Conservation (phyloP, 805 yeast species). For the Metschnikowia koreensis region DNA sequence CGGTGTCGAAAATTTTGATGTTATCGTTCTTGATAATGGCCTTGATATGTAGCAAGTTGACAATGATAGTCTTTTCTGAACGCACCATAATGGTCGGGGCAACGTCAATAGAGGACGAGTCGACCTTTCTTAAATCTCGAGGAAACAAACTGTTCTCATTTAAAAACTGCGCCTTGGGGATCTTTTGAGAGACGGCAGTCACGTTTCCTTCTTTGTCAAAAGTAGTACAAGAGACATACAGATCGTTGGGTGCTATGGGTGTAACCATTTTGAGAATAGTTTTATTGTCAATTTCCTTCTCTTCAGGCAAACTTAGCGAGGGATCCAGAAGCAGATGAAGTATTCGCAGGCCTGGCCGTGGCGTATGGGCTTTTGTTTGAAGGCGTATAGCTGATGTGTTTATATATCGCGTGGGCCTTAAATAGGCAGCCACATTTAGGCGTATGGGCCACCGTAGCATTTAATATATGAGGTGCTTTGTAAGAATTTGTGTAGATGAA, state of each 20-base stretch:
- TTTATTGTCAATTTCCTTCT: conserved; percentile 1
- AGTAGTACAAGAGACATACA: conserved; percentile 73
- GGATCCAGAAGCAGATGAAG: conserved; percentile 10
- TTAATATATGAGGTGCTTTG: background rate
- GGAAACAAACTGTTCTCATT: conserved; percentile 74
- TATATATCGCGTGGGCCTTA: background rate
- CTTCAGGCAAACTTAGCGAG: background rate
- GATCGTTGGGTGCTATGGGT: conserved; percentile 48
- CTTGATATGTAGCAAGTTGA: conserved; percentile 82
- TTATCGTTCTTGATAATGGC: conserved; percentile 80
- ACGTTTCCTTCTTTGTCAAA: conserved; percentile 71
- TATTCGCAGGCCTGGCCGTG: conserved; percentile 3
- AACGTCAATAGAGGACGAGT: conserved; percentile 69
- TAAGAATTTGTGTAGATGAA: background rate
- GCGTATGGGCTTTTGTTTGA: background rate
- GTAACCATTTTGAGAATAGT: conserved; percentile 23
- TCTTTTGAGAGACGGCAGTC: conserved; percentile 64
- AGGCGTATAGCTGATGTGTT: background rate
- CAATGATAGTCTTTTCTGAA: conserved; percentile 65
- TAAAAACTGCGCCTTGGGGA: conserved; percentile 70
- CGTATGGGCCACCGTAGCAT: conserved; percentile 8
- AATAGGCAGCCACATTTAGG: background rate
- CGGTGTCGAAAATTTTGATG: conserved; percentile 82
- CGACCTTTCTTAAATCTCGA: conserved; percentile 83
- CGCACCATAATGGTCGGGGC: conserved; percentile 88